Conservation (phyloP, 1,284 basidiomycete species). For the Coniferiporia weirii region DNA sequence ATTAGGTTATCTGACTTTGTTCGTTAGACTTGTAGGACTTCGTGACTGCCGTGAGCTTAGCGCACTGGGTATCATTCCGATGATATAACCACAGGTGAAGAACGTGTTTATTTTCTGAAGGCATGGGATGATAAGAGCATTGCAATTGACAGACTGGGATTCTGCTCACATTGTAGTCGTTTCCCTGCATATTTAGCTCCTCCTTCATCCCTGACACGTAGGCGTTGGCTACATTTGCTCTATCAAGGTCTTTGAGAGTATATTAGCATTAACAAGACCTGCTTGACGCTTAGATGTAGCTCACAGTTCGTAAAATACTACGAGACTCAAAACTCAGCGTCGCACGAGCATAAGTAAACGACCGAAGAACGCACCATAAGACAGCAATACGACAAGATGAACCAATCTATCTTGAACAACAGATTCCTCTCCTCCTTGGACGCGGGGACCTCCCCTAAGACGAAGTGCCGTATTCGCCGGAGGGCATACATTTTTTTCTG, state of each 20-base stretch:
- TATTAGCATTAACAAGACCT: background rate
- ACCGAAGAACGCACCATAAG: constrained; percentile 45
- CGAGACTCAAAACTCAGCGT: background rate
- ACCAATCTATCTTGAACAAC: constrained; percentile 56
- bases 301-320: constrained; percentile 65
- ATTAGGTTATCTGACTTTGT: constrained; percentile 50
- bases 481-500: background rate
- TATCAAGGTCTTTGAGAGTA: constrained; percentile 48
- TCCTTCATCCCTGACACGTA: constrained; percentile 83
- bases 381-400: constrained; percentile 65
- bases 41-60: background rate
- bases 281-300: constrained; percentile 17
- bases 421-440: constrained; percentile 42
- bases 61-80: constrained; percentile 68
- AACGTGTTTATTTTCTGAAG: constrained; percentile 62
- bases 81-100: constrained; percentile 66
- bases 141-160: background rate
- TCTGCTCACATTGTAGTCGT: constrained; percentile 55
- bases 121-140: background rate
- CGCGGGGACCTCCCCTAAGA: constrained; percentile 31
- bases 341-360: background rate
- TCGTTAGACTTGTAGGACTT: background rate
- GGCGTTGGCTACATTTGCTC: constrained; percentile 62
- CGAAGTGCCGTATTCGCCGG: constrained; percentile 21
- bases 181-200: constrained; percentile 66